Percentiles rank a stretch among this genome's conserved stretches.
Evolutionary conservation across 2,329 filamentous ascomycete genomes (phyloP).

Genomic region (Rhinocladiella mackenziei): DNA sequence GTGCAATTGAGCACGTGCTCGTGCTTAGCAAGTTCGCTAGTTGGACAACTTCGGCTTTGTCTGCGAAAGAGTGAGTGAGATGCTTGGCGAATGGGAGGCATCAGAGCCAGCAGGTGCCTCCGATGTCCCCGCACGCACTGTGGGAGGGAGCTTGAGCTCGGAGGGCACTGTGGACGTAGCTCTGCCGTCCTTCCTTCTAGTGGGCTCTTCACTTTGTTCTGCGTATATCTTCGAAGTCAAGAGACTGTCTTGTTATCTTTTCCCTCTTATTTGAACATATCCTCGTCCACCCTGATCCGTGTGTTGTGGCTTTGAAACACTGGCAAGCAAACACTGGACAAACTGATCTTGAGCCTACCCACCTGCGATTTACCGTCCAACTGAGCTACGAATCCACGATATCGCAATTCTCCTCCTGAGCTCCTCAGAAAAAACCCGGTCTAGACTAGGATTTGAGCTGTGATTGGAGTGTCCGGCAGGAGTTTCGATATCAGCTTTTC

Average conservation of each 20-base stretch:
- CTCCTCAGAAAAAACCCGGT: slow-evolving; percentile 14
- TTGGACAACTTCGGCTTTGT: too few species aligned
- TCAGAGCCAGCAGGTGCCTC: slow-evolving; percentile 8
- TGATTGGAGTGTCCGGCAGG: slow-evolving; percentile 19
- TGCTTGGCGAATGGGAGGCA: slow-evolving; percentile 3
- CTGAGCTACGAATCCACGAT: background rate
- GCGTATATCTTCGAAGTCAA: slow-evolving; percentile 9
- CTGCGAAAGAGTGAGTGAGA: too few species aligned
- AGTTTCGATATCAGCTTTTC: background rate
- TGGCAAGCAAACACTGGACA: background rate
- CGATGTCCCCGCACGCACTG: background rate
- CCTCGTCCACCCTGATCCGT: slow-evolving; percentile 1
- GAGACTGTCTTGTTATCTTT: too few species aligned
- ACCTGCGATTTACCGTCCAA: slow-evolving; percentile 1
- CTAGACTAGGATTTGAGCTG: slow-evolving; percentile 1
- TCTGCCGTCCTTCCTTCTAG: background rate
- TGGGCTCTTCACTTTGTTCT: background rate
- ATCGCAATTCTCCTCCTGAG: slow-evolving; percentile 7
- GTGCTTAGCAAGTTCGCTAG: background rate
- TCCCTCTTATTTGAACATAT: slow-evolving; percentile 2
- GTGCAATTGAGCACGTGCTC: slow-evolving; percentile 8
- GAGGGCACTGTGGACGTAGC: too few species aligned
- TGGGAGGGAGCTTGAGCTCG: too few species aligned
- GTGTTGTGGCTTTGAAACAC: background rate
- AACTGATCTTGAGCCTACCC: slow-evolving; percentile 1